Evolutionary conservation across 192 early-diverging fungal species (phyloP).

Genomic region (Chytriomyces sp.): DNA sequence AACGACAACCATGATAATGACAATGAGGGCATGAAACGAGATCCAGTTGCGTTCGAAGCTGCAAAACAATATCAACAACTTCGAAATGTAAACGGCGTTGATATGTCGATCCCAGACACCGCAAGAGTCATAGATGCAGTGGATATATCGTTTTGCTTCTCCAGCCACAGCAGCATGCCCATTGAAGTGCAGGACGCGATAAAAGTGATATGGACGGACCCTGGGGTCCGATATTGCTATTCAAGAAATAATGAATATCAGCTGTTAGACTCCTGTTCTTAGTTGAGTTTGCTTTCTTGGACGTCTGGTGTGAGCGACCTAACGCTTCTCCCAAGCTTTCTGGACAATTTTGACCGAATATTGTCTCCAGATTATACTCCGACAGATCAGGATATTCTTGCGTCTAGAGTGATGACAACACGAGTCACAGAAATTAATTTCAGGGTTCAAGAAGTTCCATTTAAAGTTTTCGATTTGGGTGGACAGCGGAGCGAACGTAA

Average conservation of each 20-base stretch:
- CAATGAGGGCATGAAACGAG: background rate
- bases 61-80: background rate
- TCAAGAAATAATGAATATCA: slow-evolving; percentile 36
- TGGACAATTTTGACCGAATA: slow-evolving; percentile 49
- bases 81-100: background rate
- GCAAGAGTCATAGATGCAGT: background rate
- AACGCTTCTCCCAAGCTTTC: slow-evolving; percentile 10
- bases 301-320: slow-evolving; percentile 15
- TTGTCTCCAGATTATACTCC: slow-evolving; percentile 50
- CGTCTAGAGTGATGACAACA: slow-evolving; percentile 65
- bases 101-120: background rate
- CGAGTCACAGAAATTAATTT: slow-evolving; percentile 68
- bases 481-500: slow-evolving; percentile 63
- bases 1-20: background rate
- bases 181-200: background rate
- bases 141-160: slow-evolving; percentile 9
- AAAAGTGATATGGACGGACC: slow-evolving; percentile 40
- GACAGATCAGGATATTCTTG: too few species aligned
- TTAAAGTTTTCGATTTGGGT: slow-evolving; percentile 65
- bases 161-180: slow-evolving; percentile 35
- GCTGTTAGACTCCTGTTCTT: slow-evolving; percentile 41
- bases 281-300: slow-evolving; percentile 28
- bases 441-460: slow-evolving; percentile 46
- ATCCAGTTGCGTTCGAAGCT: background rate
- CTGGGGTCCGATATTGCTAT: slow-evolving; percentile 40